A percentile compares a stretch with the other conserved stretches of the same genome.
phyloP scores from a whole-genome alignment of 768 basidiomycete species.

The Clavulina sp. region DNA sequence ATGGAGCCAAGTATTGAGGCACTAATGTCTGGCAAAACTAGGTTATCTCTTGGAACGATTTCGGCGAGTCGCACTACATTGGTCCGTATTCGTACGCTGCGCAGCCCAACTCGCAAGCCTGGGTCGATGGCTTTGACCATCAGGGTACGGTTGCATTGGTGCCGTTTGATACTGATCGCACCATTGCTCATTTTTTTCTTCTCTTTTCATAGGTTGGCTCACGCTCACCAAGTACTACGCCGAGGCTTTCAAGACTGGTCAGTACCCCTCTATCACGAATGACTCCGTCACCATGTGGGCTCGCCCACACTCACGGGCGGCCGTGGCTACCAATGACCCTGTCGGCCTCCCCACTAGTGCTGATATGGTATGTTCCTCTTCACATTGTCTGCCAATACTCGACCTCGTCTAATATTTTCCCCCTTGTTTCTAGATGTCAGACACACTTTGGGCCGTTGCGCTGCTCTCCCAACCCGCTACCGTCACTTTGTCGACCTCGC shows the following conservation, averaged over 20 bases:
- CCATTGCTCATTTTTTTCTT: not conserved
- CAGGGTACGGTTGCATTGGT: not conserved
- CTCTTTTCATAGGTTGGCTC: slow-evolving; percentile 2
- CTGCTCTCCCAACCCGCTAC: slow-evolving; percentile 37
- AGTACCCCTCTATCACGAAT: slow-evolving; percentile 35
- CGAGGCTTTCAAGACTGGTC: slow-evolving; percentile 53
- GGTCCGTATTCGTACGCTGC: slow-evolving; percentile 14
- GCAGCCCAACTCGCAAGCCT: slow-evolving; percentile 21
- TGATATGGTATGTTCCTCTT: slow-evolving; percentile 37
- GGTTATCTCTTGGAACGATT: slow-evolving; percentile 26
- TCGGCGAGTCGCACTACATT: slow-evolving; percentile 31
- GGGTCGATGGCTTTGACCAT: slow-evolving; percentile 12
- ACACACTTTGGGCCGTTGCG: slow-evolving; percentile 50
- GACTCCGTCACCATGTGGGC: slow-evolving; percentile 56
- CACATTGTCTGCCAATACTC: not conserved
- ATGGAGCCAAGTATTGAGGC: no score
- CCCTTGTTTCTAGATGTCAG: slow-evolving; percentile 28
- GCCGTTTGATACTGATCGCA: not conserved
- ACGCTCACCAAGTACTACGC: slow-evolving; percentile 46
- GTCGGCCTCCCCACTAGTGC: slow-evolving; percentile 39
- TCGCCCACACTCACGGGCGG: slow-evolving; percentile 44
- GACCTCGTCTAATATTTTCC: not conserved
- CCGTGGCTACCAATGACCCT: slow-evolving; percentile 25
- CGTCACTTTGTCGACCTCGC: slow-evolving; percentile 34
- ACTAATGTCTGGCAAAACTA: not conserved